These are phyloP conservation scores for Zasmidium angulare DNA, from an alignment of 2,329 filamentous ascomycete genomes.

Conservation along the genomic window DNA sequence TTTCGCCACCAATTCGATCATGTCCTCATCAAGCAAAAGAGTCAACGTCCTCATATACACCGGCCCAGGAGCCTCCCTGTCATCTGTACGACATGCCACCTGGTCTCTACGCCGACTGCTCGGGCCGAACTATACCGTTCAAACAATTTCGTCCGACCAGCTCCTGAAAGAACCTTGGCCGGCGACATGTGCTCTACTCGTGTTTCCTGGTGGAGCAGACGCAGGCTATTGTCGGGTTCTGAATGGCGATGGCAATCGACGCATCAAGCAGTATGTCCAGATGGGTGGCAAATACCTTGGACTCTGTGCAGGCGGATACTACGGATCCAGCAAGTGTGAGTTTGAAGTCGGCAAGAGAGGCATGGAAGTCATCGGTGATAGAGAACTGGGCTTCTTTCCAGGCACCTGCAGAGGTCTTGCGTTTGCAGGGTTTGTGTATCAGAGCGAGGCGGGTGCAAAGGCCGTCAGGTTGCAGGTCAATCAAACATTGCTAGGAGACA, in stretches of 20 bases:
- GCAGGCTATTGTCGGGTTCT: constrained; percentile 84
- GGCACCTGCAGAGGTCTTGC: constrained; percentile 82
- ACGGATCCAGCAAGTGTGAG: constrained; percentile 76
- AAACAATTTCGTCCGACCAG: constrained; percentile 73
- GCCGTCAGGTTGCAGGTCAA: constrained; percentile 68
- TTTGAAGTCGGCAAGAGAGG: constrained; percentile 82
- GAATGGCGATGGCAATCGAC: constrained; percentile 82
- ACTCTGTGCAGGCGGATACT: constrained; percentile 94
- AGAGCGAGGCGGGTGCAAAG: constrained; percentile 79
- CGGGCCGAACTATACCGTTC: constrained; percentile 88
- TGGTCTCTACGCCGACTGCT: constrained; percentile 83
- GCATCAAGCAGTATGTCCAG: constrained; percentile 82
- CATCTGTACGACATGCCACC: constrained; percentile 86
- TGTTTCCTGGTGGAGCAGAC: constrained; percentile 93
- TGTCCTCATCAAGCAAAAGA: constrained; percentile 50
- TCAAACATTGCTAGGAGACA: constrained; percentile 56
- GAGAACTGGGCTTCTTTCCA: constrained; percentile 87
- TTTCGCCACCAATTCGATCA: constrained; percentile 16
- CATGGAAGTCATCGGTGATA: constrained; percentile 79
- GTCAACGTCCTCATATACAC: constrained; percentile 94
- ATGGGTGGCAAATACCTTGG: constrained; percentile 83
- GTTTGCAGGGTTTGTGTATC: constrained; percentile 86
- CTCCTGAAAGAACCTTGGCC: constrained; percentile 91
- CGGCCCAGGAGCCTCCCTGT: constrained; percentile 79
- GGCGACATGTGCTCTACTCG: constrained; percentile 79